Percentiles rank a stretch among this genome's conserved stretches.
Evolutionary conservation across 306 rosid species (phyloP).

Genomic region (Abrus precatorius): DNA sequence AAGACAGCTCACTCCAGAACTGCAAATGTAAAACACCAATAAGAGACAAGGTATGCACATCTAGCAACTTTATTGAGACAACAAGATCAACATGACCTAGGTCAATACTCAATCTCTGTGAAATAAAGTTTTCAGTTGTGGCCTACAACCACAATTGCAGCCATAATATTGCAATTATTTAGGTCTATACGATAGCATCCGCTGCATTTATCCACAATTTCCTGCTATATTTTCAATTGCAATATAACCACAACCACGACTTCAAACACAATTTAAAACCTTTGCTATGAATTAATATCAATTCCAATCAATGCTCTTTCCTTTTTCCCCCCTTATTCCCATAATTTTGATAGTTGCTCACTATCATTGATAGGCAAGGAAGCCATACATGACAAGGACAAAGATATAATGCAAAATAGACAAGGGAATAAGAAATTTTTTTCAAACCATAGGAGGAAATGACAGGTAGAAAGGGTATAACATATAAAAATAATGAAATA

Average conservation of each 20-base stretch:
- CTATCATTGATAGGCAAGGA: slow-evolving; percentile 31
- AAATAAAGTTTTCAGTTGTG: not conserved
- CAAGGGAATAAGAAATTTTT: not conserved
- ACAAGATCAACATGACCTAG: slow-evolving; percentile 27
- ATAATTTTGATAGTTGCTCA: slow-evolving; percentile 17
- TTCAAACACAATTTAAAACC: not conserved
- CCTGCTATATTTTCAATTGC: not conserved
- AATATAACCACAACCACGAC: not conserved
- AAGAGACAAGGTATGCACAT: slow-evolving; percentile 47
- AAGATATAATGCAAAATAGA: not conserved
- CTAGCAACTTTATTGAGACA: slow-evolving; percentile 33
- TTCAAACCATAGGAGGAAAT: not conserved
- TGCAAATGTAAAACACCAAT: slow-evolving; percentile 51
- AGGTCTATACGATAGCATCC: not conserved
- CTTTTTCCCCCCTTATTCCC: slow-evolving; percentile 10
- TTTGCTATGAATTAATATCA: slow-evolving; percentile 11
- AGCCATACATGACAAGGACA: slow-evolving; percentile 10
- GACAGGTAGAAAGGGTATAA: not conserved
- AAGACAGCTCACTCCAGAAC: slow-evolving; percentile 91
- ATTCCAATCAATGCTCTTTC: slow-evolving; percentile 13
- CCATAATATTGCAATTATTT: not conserved
- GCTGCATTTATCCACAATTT: slow-evolving; percentile 3
- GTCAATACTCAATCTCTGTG: slow-evolving; percentile 16
- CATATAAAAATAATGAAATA: not conserved
- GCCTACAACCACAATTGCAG: not conserved